Conservation (phyloP, 2,329 filamentous ascomycete species). For the Rosellinia necatrix region DNA sequence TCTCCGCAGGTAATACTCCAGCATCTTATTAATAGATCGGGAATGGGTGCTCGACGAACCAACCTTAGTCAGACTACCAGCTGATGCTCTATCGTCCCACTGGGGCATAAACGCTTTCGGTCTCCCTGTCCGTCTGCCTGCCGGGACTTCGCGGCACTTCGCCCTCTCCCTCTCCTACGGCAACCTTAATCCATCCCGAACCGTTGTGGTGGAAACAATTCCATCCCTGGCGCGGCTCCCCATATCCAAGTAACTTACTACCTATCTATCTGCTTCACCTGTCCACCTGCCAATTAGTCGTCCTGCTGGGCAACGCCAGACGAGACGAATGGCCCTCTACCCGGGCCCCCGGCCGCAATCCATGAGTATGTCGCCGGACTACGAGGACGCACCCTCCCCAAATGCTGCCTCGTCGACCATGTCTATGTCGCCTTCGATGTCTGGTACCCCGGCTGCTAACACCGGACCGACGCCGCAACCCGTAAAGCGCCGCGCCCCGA, state of each 20-base stretch:
- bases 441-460: conserved; percentile 14
- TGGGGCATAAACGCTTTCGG: conserved; percentile 10
- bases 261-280: conserved; percentile 2
- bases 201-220: conserved; percentile 21
- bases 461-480: conserved; percentile 25
- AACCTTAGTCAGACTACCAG: conserved; percentile 24
- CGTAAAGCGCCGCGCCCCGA: conserved; percentile 56
- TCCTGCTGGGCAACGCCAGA: conserved; percentile 9
- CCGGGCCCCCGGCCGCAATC: conserved; percentile 4
- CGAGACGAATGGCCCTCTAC: conserved; percentile 9
- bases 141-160: conserved; percentile 27
- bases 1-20: conserved; percentile 5
- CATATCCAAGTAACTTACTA: neutral
- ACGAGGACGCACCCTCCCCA: conserved; percentile 14
- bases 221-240: conserved; percentile 10
- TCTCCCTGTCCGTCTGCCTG: conserved; percentile 20
- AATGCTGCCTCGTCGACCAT: conserved; percentile 30
- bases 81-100: conserved; percentile 16
- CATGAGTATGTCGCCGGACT: conserved; percentile 31
- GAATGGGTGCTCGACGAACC: conserved; percentile 13
- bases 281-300: conserved; percentile 5
- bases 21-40: conserved; percentile 18
- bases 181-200: conserved; percentile 27
- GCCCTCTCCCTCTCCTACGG: conserved; percentile 21
- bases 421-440: conserved; percentile 32